Conservation (phyloP, 352 stramenopile genomes). For the Globisporangium viniferum region DNA sequence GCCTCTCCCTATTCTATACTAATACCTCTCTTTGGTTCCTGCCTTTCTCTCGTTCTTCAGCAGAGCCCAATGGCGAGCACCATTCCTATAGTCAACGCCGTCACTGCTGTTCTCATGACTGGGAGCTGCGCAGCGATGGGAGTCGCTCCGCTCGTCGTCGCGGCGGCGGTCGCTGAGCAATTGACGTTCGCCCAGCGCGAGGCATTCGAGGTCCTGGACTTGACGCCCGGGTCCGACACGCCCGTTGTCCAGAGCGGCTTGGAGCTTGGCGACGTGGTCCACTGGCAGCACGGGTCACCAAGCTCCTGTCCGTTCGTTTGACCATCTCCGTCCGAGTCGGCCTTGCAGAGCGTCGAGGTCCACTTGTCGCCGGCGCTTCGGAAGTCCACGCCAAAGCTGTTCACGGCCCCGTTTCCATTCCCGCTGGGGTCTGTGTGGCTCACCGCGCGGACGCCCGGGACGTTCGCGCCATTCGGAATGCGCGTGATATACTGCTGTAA, state of each 20-base stretch:
- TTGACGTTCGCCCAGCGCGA: neutral
- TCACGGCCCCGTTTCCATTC: neutral
- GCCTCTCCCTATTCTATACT: neutral
- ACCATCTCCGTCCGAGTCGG: slow-evolving; percentile 43
- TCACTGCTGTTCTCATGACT: neutral
- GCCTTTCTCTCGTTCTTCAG: neutral
- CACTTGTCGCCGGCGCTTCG: slow-evolving; percentile 19
- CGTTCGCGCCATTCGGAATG: neutral
- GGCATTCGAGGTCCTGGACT: neutral
- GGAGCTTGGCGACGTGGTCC: neutral
- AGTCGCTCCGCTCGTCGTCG: neutral
- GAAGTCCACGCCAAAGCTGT: neutral
- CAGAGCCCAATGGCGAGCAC: neutral
- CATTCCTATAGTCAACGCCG: neutral
- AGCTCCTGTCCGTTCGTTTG: slow-evolving; percentile 59
- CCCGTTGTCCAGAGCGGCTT: neutral
- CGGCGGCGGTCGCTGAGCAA: neutral
- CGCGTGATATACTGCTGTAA: neutral
- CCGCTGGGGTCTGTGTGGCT: neutral
- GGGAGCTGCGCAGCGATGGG: neutral
- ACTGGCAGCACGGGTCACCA: slow-evolving; percentile 49
- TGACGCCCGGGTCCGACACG: neutral
- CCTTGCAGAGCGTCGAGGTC: slow-evolving; percentile 30
- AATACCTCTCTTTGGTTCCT: neutral
- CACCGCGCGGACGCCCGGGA: neutral